Evolutionary conservation across 2,329 filamentous ascomycete genomes (phyloP), one percentile per base, ranked within the genome.

Genomic region (Xylariaceae sp.): DNA sequence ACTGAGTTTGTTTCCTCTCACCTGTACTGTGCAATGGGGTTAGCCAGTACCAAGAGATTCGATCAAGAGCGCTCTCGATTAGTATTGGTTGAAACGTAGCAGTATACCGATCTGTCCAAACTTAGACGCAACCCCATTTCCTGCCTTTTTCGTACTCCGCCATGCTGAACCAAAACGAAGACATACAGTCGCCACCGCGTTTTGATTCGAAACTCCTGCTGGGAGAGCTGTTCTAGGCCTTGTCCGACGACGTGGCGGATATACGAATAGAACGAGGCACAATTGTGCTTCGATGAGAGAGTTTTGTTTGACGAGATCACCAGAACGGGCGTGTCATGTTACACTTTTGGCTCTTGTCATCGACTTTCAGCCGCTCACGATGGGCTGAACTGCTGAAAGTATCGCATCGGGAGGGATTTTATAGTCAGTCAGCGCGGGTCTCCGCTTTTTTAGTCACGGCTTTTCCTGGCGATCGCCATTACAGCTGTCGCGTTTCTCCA

Each of bases 81-180:
- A 12, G 39, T 18, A 46, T 51, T 40, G 51, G 45, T 53, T 32
- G 39, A 44, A n/a, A 43, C 41, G 34, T 16, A 29, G 15, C 29
- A 10, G 32, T 34, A 10, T 34, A 34, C 32, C 26, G 26, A 26
- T n/a, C 26, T 29, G 41, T 42, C 42, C 21, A 8, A 26, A 19
- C 29, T 19, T 42, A 49, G 40, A 47, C 47, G 52, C 46, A 55
- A 49, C 46, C 32, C 52, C 26, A n/a, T 52, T 47, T 47, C 48
- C 45, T 47, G 26, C 42, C 45, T 47, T 49, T 55, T 22, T 37
- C 34, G 34, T 37, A 16, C 15, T n/a, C 13, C 5, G 34, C 3
- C 34, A 15, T 15, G 34, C 34, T 15, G 34, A 37, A 15, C 34
- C 34, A 37, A 6, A 37, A 8, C 34, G n/a, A 37, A 10, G 34